Evolutionary conservation across 148 eudicot species (phyloP), one percentile per base, ranked within the genome.

Genomic region (Fallopia convolvulus): DNA sequence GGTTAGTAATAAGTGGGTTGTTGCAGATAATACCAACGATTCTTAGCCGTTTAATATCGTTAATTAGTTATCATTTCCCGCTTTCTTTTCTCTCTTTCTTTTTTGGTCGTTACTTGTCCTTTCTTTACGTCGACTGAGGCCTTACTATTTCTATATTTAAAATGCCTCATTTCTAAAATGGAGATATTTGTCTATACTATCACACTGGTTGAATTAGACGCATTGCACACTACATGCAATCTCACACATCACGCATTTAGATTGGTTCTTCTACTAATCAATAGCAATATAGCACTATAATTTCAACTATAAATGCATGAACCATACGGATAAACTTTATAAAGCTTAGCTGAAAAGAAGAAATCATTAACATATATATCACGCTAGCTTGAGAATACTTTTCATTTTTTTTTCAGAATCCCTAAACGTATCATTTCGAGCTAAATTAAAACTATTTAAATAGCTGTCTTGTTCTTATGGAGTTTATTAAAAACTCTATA

Each of bases 31-130:
- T n/a, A 56, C 30, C 20, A 56, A 21, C 30, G 20, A 11, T 21
- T 56, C 30, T 56, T 56, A n/a, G 32, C 65, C 65, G 33, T 58
- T 58, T 58, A 58, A 20, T 58, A 58, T 58, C 65, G 65, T 58
- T 58, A 58, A 58, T 21, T 58, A 58, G 65, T 58, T 58, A 58
- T 58, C 10, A 2, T 58, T 58, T 58, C 32, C 32, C 32, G 32
- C 32, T 58, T 23, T 58, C 11, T 58, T 58, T 52, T 15, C 10
- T 9, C 8, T 9, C 10, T 9, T 52, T 52, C 9, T 52, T 12
- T 52, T 52, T 20, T 58, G 7, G 33, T 58, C 65, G 33, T 58
- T 58, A 58, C 12, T 20, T 58, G 65, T 21, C 33, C 12, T 58
- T 58, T n/a, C 7, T 58, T 23, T 58, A 58, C 8, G 65, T 58